phyloP scores from a whole-genome alignment of 208 protist genomes.

The Leishmania lainsoni region DNA sequence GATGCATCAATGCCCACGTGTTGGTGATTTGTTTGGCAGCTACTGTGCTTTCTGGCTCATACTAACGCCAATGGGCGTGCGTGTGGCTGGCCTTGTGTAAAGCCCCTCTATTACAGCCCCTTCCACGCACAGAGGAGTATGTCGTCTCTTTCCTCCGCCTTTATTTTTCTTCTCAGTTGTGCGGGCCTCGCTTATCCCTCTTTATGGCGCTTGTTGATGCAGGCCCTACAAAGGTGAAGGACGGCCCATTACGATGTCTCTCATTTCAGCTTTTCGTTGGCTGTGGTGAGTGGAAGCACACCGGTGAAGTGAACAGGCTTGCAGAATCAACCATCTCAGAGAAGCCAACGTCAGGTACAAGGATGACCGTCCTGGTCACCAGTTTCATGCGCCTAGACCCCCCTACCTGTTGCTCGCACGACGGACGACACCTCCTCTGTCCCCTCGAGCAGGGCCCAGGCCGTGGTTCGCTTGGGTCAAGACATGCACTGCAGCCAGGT shows the following conservation, averaged over 20 bases:
- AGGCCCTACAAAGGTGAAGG: background rate
- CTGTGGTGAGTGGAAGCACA: background rate
- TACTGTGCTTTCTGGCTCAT: background rate
- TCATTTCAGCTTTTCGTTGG: background rate
- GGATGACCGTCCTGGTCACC: background rate
- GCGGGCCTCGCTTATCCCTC: background rate
- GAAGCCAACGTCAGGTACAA: background rate
- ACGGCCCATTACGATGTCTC: background rate
- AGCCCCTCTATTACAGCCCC: background rate
- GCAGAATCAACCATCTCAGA: background rate
- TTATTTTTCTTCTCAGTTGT: background rate
- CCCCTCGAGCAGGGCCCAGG: background rate
- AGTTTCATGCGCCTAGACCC: background rate
- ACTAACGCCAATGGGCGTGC: background rate
- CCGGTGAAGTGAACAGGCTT: background rate
- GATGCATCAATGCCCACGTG: background rate
- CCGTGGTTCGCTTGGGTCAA: background rate
- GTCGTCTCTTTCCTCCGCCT: background rate
- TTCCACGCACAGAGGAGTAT: background rate
- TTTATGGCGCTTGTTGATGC: background rate
- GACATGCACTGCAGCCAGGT: background rate
- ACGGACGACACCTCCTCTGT: background rate
- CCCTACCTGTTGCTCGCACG: background rate
- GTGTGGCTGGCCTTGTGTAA: background rate
- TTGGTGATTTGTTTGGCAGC: background rate